A percentile compares a stretch with the other conserved stretches of the same genome.
Conservation (phyloP, 2,329 filamentous ascomycete species). For the Aaosphaeria pasadenensis region DNA sequence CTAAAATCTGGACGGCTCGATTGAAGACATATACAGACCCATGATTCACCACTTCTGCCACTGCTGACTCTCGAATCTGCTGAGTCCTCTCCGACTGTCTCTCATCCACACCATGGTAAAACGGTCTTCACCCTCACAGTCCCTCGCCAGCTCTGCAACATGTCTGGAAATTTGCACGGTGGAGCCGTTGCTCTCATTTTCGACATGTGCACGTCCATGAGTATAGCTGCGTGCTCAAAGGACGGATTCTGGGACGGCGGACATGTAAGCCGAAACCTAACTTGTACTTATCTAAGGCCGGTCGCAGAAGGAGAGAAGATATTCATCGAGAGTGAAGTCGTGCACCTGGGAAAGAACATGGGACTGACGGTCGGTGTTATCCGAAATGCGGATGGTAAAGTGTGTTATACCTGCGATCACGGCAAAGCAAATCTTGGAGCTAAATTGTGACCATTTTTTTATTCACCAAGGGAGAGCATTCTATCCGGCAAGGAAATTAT, state of each 20-base stretch:
- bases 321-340: slow-evolving; percentile 43
- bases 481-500: no score
- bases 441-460: no score
- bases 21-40: slow-evolving; percentile 15
- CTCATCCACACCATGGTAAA: slow-evolving; percentile 30
- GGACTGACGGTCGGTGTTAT: slow-evolving; percentile 41
- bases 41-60: slow-evolving; percentile 27
- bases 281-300: slow-evolving; percentile 46
- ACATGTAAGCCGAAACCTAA: slow-evolving; percentile 43
- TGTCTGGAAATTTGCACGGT: slow-evolving; percentile 50
- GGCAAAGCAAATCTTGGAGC: slow-evolving; percentile 22
- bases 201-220: slow-evolving; percentile 51
- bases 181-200: slow-evolving; percentile 54
- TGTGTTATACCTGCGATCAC: slow-evolving; percentile 40
- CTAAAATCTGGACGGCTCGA: background rate
- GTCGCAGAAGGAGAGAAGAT: slow-evolving; percentile 40
- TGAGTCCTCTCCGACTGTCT: slow-evolving; percentile 21
- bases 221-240: slow-evolving; percentile 27
- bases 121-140: slow-evolving; percentile 46
- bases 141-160: slow-evolving; percentile 45
- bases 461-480: no score
- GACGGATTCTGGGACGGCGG: slow-evolving; percentile 44
- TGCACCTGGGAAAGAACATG: slow-evolving; percentile 43
- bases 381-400: slow-evolving; percentile 37
- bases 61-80: slow-evolving; percentile 35